phyloP scores from a whole-genome alignment of 768 basidiomycete genomes.

The Mycena olivaceomarginata region DNA sequence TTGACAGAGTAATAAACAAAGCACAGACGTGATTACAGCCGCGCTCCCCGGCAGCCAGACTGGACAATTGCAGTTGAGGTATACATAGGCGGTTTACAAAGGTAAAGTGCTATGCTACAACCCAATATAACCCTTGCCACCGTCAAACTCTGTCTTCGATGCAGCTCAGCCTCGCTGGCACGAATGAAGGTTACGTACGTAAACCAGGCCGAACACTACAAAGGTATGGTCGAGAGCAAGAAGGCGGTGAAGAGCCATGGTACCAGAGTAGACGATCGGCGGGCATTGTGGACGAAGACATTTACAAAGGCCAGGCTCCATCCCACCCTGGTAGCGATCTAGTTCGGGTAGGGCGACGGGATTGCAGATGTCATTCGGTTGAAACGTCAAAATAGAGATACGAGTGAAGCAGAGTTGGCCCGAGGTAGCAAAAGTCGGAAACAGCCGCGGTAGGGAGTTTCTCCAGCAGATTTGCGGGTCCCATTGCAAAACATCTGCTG shows the following conservation, averaged over 20 bases:
- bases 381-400: neutral
- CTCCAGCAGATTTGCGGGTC: neutral
- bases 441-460: neutral
- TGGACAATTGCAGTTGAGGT: neutral
- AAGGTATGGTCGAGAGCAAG: too few species aligned
- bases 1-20: constrained; percentile 33
- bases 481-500: too few species aligned
- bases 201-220: neutral
- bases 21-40: constrained; percentile 26
- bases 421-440: neutral
- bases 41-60: neutral
- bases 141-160: neutral
- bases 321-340: neutral
- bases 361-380: neutral
- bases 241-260: neutral
- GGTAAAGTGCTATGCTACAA: constrained; percentile 11
- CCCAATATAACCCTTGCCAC: neutral
- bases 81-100: constrained; percentile 13
- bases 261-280: neutral
- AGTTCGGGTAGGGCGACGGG: neutral
- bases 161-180: neutral
- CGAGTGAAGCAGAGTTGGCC: neutral
- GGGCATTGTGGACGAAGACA: too few species aligned
- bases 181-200: constrained; percentile 14
- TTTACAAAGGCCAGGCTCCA: neutral